Evolutionary conservation across 805 yeast species (phyloP), one percentile per base, ranked within the genome.

Genomic region (Teunomyces kruisii): DNA sequence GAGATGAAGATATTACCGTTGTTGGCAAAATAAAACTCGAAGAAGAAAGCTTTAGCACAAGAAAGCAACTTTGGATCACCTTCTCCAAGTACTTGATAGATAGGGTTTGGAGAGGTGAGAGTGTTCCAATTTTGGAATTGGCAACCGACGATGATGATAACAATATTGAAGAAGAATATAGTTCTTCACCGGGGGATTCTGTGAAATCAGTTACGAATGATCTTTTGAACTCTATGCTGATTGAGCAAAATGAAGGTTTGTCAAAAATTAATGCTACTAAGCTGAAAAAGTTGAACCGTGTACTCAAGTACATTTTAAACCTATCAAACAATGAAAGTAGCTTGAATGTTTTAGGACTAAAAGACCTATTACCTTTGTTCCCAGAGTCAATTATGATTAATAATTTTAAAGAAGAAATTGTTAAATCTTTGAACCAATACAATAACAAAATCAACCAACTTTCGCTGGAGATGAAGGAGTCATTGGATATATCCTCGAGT

Each of bases 361-460:
- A 87, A 50, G 98, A 94, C 56, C 58, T 94, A 32, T 65, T 94
- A 41, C 95, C 95, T 1, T 68, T 88, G 27, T 84, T 94, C 51
- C 96, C 97, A 0, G 91, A 89, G 53, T 81, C 87, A 46, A 78
- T 87, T 0, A 81, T 88, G 22, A 83, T 94, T 40, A 94, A 88
- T 51, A 83, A 86, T 48, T 79, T 94, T 56, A 88, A 89, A 52
- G 87, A 86, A 39, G 96, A 90, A 53, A 79, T 94, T 35, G 88
- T 91, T 27, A 72, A 74, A 39, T 84, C 92, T n/a, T 68, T 94
- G 50, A 91, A 88, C 57, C 74, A 73, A 24, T 85, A 88, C 57
- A 88, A 90, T 39, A 62, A 72, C 19, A 76, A 76, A 32, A 86
- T 94, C 64, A 76, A 75, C 38, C 77, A 79, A 42, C 68, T 90